Base-by-base conservation (phyloP, 495 filamentous ascomycete species). In the Penicillium steckii region DNA sequence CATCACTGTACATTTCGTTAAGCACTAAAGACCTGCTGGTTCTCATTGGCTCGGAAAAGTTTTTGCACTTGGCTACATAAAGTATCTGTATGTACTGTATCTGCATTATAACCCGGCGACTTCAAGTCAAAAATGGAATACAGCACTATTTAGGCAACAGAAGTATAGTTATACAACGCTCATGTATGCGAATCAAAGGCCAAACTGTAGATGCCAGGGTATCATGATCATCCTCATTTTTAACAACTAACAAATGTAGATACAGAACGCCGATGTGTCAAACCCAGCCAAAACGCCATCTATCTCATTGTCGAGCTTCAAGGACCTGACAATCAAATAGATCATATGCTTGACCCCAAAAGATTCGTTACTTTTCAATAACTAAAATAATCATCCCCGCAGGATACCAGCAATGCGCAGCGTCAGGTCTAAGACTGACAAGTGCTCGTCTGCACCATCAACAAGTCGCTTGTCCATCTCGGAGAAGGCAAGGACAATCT, bases 381-480 rank as follows among this genome's bases (percentile, higher is more conserved):
- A 4, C 18, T 37, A 19, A 25, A 40, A 19, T 15, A 2, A 33
- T 46, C 43, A 62, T 12, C 73, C 73, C 21, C 78, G 78, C 57
- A 97, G 56, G 44, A 96, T 85, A 10, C 85, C 85, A 0, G 88
- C 85, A 66, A 97, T 85, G 59, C 88, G 82, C 54, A 97, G 70
- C 18, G 86, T 76, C 51, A 97, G 65, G 68, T 99, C 94, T 33
- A 97, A 67, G 38, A 97, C 87, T 8, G 87, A 89, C 18, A 99
- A 71, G 62, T 97, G 91, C 70, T 99, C 94, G 64, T 99, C 95
- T 3, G 90, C 86, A n/a, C 94, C 94, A 68, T 99, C 95, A n/a
- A 95, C 87, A 43, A 99, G 69, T 45, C 94, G 80, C 77, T 95
- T 97, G 59, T 99, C 94, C 45, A 91, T 75, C 66, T 97, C 93